phyloP scores from a whole-genome alignment of 805 yeast species.

The Zygotorulaspora florentina region DNA sequence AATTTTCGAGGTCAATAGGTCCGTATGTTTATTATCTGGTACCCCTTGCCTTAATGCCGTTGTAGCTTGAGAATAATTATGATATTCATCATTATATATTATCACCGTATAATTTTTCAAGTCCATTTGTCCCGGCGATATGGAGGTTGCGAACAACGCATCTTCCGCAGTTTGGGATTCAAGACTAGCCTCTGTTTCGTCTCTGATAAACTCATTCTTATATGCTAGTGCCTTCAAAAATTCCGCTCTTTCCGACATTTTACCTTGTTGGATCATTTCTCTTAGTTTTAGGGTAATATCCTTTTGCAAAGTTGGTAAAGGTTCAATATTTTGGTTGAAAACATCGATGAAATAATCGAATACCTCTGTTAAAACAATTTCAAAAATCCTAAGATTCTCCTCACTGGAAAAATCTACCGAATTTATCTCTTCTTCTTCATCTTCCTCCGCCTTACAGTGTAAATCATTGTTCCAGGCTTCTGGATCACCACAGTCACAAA shows the following conservation, averaged over 20 bases:
- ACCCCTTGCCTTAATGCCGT: constrained; percentile 42
- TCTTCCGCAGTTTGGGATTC: neutral
- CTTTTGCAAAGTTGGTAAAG: constrained; percentile 30
- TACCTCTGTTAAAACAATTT: constrained; percentile 29
- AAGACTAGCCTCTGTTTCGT: neutral
- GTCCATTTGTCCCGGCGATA: constrained; percentile 6
- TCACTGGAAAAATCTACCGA: constrained; percentile 12
- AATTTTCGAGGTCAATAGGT: constrained; percentile 40
- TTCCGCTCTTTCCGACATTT: constrained; percentile 17
- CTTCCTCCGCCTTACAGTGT: constrained; percentile 44
- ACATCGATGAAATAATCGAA: constrained; percentile 43
- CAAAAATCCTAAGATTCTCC: constrained; percentile 20
- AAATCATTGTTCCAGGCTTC: constrained; percentile 55
- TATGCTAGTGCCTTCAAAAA: constrained; percentile 20
- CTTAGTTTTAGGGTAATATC: constrained; percentile 30
- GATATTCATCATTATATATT: constrained; percentile 79
- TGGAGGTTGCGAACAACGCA: neutral
- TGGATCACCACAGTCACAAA: constrained; percentile 71
- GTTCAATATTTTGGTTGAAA: constrained; percentile 35
- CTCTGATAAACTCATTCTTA: constrained; percentile 15
- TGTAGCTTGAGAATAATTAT: constrained; percentile 53
- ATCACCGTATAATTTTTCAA: constrained; percentile 44
- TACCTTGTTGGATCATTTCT: constrained; percentile 26
- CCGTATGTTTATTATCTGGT: constrained; percentile 35
- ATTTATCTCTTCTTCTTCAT: constrained; percentile 9